Evolutionary conservation across 176 grass and related monocot species (phyloP), one percentile per base, ranked within the genome.

Genomic region (Thalia dealbata): DNA sequence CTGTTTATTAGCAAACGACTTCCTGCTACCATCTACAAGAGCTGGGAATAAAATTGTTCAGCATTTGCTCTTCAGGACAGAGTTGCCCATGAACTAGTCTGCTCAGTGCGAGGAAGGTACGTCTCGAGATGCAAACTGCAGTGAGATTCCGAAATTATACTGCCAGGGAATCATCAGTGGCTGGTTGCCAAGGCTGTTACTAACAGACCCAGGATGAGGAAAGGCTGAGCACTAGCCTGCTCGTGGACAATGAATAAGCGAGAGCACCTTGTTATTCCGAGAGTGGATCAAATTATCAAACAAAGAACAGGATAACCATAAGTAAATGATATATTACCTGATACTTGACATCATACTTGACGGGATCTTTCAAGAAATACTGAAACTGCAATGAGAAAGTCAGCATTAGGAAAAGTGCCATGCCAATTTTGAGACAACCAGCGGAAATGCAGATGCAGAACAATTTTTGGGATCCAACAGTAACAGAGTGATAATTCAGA

Each of bases 271-370:
- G 21, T 75, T 65, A 45, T 23, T 44, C n/a, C 50, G 52, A 29
- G 45, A 25, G 52, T 25, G 10, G 21, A 8, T 3, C 6, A 59
- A 0, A 25, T 77, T 12, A 52, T 12, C 8, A 66, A 38, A 19
- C 5, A 3, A 71, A 81, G 51, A 60, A 25, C 45, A 64, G 26
- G 2, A 59, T 28, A 29, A 13, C 18, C 5, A 10, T 10, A 70
- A 50, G 0, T 24, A 60, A 48, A 74, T 23, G 44, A 79, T 27
- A 79, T 27, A 32, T 7, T 60, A 88, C 89, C 89, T 91, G 89
- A 32, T 91, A 91, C 63, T 91, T 88, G 16, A 91, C 89, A 59
- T 91, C 89, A 80, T 91, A 88, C 66, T 91, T 91, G 24, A 85
- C 65, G 18, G 89, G 89, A 48, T 91, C 89, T 75, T 91, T 91